Evolutionary conservation across 2,329 filamentous ascomycete species (phyloP).

Genomic region (Sphaerostilbella broomeana): DNA sequence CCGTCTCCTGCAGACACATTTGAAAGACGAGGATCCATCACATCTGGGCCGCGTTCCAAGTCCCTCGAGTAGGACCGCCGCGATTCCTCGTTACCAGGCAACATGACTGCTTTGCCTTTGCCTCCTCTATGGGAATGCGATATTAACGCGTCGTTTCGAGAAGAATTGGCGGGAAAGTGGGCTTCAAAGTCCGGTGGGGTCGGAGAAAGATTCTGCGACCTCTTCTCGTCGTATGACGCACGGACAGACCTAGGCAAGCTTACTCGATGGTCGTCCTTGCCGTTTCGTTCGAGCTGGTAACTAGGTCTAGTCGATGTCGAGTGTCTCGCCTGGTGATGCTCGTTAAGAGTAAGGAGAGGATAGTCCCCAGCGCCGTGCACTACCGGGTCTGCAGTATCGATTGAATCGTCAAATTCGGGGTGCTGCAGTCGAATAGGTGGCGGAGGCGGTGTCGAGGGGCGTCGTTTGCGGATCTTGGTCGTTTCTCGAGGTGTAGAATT

Average conservation of each 20-base stretch:
- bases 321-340: conserved; percentile 42
- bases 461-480: conserved; percentile 33
- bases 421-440: conserved; percentile 45
- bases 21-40: conserved; percentile 38
- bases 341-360: conserved; percentile 45
- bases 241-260: conserved; percentile 49
- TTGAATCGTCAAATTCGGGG: conserved; percentile 34
- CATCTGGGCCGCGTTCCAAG: conserved; percentile 48
- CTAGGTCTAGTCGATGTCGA: conserved; percentile 40
- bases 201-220: conserved; percentile 27
- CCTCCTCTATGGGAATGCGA: no score
- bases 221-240: conserved; percentile 47
- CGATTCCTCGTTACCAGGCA: conserved; percentile 30
- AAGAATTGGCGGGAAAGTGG: background rate
- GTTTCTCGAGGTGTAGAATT: conserved; percentile 48
- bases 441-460: conserved; percentile 47
- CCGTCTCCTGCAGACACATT: conserved; percentile 43
- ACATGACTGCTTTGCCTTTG: conserved; percentile 46
- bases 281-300: conserved; percentile 42
- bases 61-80: conserved; percentile 41
- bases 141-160: conserved; percentile 45
- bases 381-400: conserved; percentile 30
- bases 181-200: conserved; percentile 15
- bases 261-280: conserved; percentile 41
- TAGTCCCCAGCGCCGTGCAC: conserved; percentile 39